Conservation (phyloP, 2,329 filamentous ascomycete genomes). For the Fusarium anguioides region DNA sequence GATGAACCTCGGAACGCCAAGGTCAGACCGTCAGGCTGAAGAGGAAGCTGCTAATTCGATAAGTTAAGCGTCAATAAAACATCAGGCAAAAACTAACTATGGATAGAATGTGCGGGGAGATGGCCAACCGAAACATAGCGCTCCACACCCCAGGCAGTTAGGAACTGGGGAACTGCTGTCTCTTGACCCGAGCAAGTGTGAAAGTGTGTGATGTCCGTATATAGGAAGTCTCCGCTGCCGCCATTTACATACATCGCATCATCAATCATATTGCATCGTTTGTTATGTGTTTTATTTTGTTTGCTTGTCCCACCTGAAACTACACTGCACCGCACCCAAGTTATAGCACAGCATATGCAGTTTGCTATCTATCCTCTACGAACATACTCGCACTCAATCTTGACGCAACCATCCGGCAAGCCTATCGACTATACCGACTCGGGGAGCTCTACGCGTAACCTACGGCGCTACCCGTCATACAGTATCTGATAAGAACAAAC, state of each 20-base stretch:
- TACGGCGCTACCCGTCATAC: slow-evolving; percentile 19
- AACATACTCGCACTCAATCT: slow-evolving; percentile 18
- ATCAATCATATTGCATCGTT: neutral
- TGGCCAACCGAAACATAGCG: slow-evolving; percentile 33
- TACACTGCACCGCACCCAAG: slow-evolving; percentile 7
- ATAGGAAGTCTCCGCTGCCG: slow-evolving; percentile 45
- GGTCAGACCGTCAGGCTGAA: slow-evolving; percentile 19
- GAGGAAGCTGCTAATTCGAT: slow-evolving; percentile 34
- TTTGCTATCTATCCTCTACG: slow-evolving; percentile 21
- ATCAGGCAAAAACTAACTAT: slow-evolving; percentile 40
- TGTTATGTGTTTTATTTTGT: neutral
- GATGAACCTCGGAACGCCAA: slow-evolving; percentile 23
- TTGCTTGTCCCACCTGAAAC: slow-evolving; percentile 38
- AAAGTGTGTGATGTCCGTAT: slow-evolving; percentile 33
- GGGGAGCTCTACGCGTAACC: neutral
- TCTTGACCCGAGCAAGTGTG: slow-evolving; percentile 12
- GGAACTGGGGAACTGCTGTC: slow-evolving; percentile 25
- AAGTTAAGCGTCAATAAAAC: slow-evolving; percentile 38
- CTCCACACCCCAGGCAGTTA: slow-evolving; percentile 42
- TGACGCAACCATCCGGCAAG: slow-evolving; percentile 18
- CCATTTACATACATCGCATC: neutral
- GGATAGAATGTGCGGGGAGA: slow-evolving; percentile 43
- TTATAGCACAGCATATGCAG: slow-evolving; percentile 3
- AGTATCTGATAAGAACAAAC: slow-evolving; percentile 5
- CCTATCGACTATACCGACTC: slow-evolving; percentile 3